Base-by-base conservation (phyloP, 129 eudicot genomes). In the Lonicera japonica region DNA sequence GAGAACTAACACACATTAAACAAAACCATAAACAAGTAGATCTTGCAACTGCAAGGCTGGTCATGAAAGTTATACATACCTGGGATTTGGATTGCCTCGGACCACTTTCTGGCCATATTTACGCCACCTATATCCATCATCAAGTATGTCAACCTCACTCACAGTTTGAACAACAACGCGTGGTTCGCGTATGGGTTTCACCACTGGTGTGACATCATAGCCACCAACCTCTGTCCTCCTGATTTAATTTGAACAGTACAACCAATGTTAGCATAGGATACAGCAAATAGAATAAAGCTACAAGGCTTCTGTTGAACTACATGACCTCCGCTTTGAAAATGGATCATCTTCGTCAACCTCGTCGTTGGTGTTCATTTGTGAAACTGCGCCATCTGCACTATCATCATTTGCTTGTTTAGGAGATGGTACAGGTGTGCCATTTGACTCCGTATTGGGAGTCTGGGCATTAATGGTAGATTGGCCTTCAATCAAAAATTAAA, bases 31-130 rank as follows among this genome's bases (percentile, higher is more conserved):
- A 47, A 58, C 45, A 58, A 59, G 17, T 13, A 56, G 3, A 11
- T 61, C 65, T 11, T 22, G 0, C n/a, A 68, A 40, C 8, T 43
- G n/a, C 11, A 16, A 29, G 46, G 11, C 59, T 19, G 0, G 62
- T 41, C n/a, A 29, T 29, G 39, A 62, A 61, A 36, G 15, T 29
- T 25, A 70, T 61, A 74, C 75, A 69, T 76, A 87, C 98, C 98
- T 92, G 46, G 98, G 98, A 79, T 92, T 92, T 16, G 98, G 96
- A 70, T 92, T 92, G 52, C 98, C 98, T 52, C 98, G 79, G 64
- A 92, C 98, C 46, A 92, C 98, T 77, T 92, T 92, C 78, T 92
- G 98, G 47, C 98, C 98, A 80, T 92, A 92, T 61, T 92, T 92
- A 63, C 96, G 91, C 96, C 98, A 92, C 48, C 96, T 78, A 60